Evolutionary conservation across 306 rosid species (phyloP).

Genomic region (Trifolium subterraneum): DNA sequence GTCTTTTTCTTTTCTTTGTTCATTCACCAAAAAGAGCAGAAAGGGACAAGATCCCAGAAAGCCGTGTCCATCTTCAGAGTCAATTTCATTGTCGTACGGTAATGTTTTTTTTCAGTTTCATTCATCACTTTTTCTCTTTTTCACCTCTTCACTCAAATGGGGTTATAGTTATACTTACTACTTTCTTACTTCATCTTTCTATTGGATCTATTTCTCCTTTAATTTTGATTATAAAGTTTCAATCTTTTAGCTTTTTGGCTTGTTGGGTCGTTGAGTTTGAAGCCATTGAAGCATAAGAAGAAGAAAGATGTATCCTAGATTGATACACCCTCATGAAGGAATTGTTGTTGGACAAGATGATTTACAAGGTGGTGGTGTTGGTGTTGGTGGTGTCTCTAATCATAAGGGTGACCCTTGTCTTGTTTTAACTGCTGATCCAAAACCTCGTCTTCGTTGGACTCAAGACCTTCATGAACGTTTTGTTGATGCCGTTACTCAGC

Average conservation of each 20-base stretch:
- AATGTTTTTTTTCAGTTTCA: background rate
- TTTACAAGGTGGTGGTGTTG: slow-evolving; percentile 45
- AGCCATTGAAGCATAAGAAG: slow-evolving; percentile 24
- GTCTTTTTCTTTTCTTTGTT: slow-evolving; percentile 15
- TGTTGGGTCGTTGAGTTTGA: slow-evolving; percentile 19
- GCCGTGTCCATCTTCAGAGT: slow-evolving; percentile 49
- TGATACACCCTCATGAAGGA: slow-evolving; percentile 68
- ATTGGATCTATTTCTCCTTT: slow-evolving; percentile 21
- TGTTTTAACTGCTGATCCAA: slow-evolving; percentile 95
- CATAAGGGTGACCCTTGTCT: slow-evolving; percentile 86
- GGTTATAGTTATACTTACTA: background rate
- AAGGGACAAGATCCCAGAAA: slow-evolving; percentile 64
- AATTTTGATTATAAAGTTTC: background rate
- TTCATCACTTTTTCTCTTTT: slow-evolving; percentile 14
- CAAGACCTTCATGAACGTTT: slow-evolving; percentile 96
- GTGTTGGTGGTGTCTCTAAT: slow-evolving; percentile 37
- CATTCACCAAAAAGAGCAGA: slow-evolving; percentile 44
- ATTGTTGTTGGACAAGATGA: slow-evolving; percentile 57
- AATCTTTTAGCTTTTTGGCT: background rate
- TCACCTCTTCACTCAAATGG: slow-evolving; percentile 28
- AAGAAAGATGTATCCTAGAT: slow-evolving; percentile 67
- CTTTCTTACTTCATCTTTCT: background rate
- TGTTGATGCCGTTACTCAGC: slow-evolving; percentile 94
- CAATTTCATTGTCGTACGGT: slow-evolving; percentile 41
- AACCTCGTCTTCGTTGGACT: slow-evolving; percentile 99